A percentile compares a stretch with the other conserved stretches of the same genome.
phyloP scores from a whole-genome alignment of 352 stramenopile genomes.

The Globisporangium nagaii region DNA sequence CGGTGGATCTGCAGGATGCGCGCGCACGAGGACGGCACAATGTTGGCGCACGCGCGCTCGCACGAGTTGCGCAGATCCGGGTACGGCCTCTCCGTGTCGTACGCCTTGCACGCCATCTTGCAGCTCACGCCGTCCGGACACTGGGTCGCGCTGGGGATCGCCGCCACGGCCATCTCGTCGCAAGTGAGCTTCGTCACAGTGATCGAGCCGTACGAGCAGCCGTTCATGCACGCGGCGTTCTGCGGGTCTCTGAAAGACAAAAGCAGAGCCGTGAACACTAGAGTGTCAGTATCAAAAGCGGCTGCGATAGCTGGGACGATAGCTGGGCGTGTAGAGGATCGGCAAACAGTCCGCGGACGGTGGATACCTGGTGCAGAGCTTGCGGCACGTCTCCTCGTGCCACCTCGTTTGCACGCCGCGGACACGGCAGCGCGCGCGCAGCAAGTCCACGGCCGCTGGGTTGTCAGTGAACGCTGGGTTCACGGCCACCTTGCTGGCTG shows the following conservation, averaged over 20 bases:
- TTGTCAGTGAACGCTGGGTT: constrained; percentile 16
- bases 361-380: constrained; percentile 42
- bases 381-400: constrained; percentile 70
- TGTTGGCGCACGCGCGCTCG: constrained; percentile 49
- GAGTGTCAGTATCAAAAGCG: background rate
- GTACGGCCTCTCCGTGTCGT: constrained; percentile 46
- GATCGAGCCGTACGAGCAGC: constrained; percentile 69
- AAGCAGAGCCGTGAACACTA: background rate
- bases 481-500: background rate
- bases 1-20: constrained; percentile 64
- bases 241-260: constrained; percentile 32
- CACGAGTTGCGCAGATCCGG: constrained; percentile 47
- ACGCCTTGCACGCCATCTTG: constrained; percentile 45
- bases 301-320: too few species aligned
- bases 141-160: constrained; percentile 20
- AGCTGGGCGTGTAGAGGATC: too few species aligned
- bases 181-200: constrained; percentile 64
- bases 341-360: background rate
- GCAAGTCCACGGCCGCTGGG: constrained; percentile 23
- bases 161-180: constrained; percentile 32
- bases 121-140: constrained; percentile 63
- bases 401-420: constrained; percentile 59
- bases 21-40: constrained; percentile 51
- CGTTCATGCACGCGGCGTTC: constrained; percentile 68
- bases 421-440: constrained; percentile 52